Evolutionary conservation across 2,329 filamentous ascomycete species (phyloP), one percentile per base, ranked within the genome.

Genomic region (Neopestalotiopsis clavispora): DNA sequence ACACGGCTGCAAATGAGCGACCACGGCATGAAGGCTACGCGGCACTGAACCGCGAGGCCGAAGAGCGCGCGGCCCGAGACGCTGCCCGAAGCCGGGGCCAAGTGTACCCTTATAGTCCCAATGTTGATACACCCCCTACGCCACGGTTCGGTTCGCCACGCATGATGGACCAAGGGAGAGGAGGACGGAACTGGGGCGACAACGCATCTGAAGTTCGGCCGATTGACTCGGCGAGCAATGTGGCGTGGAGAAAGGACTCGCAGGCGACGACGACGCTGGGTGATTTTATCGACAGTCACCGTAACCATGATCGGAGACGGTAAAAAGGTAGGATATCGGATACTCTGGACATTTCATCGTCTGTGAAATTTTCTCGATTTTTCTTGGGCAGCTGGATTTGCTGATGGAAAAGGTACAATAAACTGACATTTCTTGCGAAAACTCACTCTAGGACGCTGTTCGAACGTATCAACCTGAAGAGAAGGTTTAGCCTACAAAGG

Each of bases 181-280:
- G 45, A 14, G 45, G 45, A 4, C 4, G 42, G 2, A 7, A 6
- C n/a, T 52, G 45, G 45, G 45, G 5, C 45, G 45, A 52, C n/a
- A n/a, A 52, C 7, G n/a, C 20, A 20, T 49, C 23, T 28, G 66
- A 68, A 9, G 56, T 70, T 28, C 14, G 58, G 14, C 69, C 69
- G 10, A 49, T 59, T 20, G 69, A 70, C 34, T 69, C 67, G 14
- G 67, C 67, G 23, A 65, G 59, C 28, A 70, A 72, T 14, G 23
- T 70, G 5, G 14, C n/a, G 30, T 70, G 69, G 69, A 38, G 40
- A 28, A 66, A 57, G 45, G 28, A 34, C 13, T 56, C 62, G 32
- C 58, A 64, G 14, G 63, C 57, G 7, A 45, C 64, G 10, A 69
- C 65, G 9, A 58, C 42, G 17, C 32, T 65, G 10, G 59, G 65